Evolutionary conservation across 2,329 filamentous ascomycete genomes (phyloP).

Genomic region (Arachnomyces sp.): DNA sequence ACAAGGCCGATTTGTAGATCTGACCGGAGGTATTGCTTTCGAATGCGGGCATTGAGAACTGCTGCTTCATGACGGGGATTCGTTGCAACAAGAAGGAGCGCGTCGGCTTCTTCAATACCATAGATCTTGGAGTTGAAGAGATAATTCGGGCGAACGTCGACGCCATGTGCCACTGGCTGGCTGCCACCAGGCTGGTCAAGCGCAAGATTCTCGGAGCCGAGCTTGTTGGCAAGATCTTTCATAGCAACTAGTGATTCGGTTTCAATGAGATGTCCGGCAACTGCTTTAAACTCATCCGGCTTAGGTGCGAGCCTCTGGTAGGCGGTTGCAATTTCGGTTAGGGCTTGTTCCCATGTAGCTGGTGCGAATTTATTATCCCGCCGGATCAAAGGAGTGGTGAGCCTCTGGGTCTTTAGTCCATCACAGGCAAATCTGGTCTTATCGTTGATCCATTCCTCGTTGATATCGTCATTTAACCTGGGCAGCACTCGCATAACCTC

Average conservation of each 20-base stretch:
- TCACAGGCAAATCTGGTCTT: slow-evolving; percentile 96
- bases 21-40: slow-evolving; percentile 95
- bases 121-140: slow-evolving; percentile 93
- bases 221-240: slow-evolving; percentile 94
- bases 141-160: slow-evolving; percentile 91
- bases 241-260: slow-evolving; percentile 90
- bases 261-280: slow-evolving; percentile 86
- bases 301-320: slow-evolving; percentile 73
- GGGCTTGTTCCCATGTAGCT: slow-evolving; percentile 89
- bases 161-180: slow-evolving; percentile 78
- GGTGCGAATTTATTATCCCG: slow-evolving; percentile 86
- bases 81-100: slow-evolving; percentile 84
- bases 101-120: slow-evolving; percentile 89
- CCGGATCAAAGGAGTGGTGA: slow-evolving; percentile 86
- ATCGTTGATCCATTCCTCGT: slow-evolving; percentile 99
- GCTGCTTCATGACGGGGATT: slow-evolving; percentile 95
- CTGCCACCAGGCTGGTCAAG: slow-evolving; percentile 82
- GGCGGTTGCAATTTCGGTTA: slow-evolving; percentile 76
- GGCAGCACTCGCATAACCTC: slow-evolving; percentile 95
- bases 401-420: slow-evolving; percentile 87
- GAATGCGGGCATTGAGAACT: slow-evolving; percentile 89
- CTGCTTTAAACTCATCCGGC: slow-evolving; percentile 90
- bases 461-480: slow-evolving; percentile 92
- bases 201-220: slow-evolving; percentile 91
- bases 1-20: slow-evolving; percentile 89